Percentiles rank a stretch among this genome's conserved stretches.
These are phyloP conservation scores for Fusarium heterosporum DNA, from an alignment of 2,329 filamentous ascomycete species.

Conservation along the genomic window DNA sequence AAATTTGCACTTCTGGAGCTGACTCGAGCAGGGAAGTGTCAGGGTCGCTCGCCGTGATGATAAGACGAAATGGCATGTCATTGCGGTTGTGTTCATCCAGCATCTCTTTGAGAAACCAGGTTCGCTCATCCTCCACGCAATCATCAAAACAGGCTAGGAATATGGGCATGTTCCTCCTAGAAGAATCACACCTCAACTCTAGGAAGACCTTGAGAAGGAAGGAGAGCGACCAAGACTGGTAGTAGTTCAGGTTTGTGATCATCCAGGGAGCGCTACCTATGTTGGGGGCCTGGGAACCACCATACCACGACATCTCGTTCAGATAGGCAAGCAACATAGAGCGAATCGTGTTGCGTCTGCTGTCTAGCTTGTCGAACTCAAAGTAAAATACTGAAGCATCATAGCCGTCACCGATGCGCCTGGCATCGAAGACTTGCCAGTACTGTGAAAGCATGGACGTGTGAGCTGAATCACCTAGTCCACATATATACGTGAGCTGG, in stretches of 20 bases:
- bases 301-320: background rate
- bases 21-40: background rate
- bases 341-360: background rate
- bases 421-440: background rate
- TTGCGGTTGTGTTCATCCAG: background rate
- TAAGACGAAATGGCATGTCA: background rate
- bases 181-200: accelerated
- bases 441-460: background rate
- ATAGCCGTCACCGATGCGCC: background rate
- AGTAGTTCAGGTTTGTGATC: background rate
- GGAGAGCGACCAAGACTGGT: background rate
- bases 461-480: background rate
- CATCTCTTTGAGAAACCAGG: background rate
- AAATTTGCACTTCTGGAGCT: background rate
- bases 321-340: background rate
- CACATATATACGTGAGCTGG: background rate
- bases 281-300: background rate
- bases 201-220: background rate
- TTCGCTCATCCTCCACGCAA: background rate
- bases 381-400: background rate
- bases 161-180: background rate
- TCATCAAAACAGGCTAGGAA: background rate
- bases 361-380: background rate
- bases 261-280: background rate
- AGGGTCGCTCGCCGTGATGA: background rate